Evolutionary conservation across 306 rosid genomes (phyloP), one percentile per base, ranked within the genome.

Genomic region (Ziziphus jujuba): DNA sequence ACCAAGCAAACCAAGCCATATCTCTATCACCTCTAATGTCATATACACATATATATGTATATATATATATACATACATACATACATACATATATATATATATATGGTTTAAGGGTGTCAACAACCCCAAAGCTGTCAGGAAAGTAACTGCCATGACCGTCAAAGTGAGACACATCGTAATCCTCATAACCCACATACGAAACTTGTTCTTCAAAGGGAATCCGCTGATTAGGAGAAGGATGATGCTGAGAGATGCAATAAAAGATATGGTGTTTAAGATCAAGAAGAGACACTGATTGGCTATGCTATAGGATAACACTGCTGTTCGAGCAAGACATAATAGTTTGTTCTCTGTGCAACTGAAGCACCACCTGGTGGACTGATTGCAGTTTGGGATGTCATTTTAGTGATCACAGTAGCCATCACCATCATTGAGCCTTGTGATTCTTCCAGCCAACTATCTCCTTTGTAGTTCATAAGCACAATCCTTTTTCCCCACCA

Each of bases 331-430:
- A 9, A 55, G 40, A 40, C 83, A 84, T 7, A 45, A 1, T 66
- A 0, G 8, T 2, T 9, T 0, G 22, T 0, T 4, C 14, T 5
- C 59, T 84, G 79, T 0, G 55, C 5, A 9, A 13, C 17, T 49
- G 8, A 67, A 17, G 74, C 80, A 5, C 86, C 83, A 6, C 83
- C 83, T 0, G 83, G 83, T 52, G 86, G 86, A 22, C 59, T 74
- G 44, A 82, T 5, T 24, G 67, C 62, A 10, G 78, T 36, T 6
- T 72, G 79, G 44, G 75, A 82, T 9, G 84, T 72, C 74, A 79
- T 82, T 19, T 79, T 71, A 0, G 81, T 66, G 2, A 78, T 82
- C 56, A 78, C 73, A 3, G 87, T 82, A 0, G 84, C 74, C 11
- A 66, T 81, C 11, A 82, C 56, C 79, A 82, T 68, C 47, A 72